Conservation (phyloP, 2,329 filamentous ascomycete species). For the Didymella pomorum region DNA sequence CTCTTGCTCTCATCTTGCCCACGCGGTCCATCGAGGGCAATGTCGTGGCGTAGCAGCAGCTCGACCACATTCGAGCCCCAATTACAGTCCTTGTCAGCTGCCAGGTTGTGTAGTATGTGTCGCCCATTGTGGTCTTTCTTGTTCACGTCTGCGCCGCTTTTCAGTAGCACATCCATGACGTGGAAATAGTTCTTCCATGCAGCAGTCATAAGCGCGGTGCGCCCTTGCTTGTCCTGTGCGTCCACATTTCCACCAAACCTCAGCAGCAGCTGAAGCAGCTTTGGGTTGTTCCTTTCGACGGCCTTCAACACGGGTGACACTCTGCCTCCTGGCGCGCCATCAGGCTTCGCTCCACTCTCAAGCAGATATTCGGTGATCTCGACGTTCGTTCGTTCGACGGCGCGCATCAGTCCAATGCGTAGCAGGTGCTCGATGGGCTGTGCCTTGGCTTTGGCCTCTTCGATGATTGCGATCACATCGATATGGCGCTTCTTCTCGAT, state of each 20-base stretch:
- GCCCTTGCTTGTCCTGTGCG: conserved; percentile 47
- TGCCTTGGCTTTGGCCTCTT: conserved; percentile 42
- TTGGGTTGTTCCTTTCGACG: conserved; percentile 39
- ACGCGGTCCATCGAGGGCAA: conserved; percentile 51
- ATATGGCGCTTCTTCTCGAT: conserved; percentile 44
- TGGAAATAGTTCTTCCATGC: conserved; percentile 47
- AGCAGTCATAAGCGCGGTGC: conserved; percentile 51
- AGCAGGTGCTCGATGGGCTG: conserved; percentile 47
- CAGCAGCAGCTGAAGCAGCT: conserved; percentile 44
- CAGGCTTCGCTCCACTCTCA: conserved; percentile 45
- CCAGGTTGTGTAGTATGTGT: conserved; percentile 50
- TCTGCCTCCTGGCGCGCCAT: conserved; percentile 43
- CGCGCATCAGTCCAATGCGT: conserved; percentile 48
- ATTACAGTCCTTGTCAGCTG: conserved; percentile 54
- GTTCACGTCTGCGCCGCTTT: conserved; percentile 51
- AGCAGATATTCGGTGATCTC: conserved; percentile 45
- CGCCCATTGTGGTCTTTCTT: conserved; percentile 45
- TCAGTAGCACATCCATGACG: conserved; percentile 47
- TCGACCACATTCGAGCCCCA: conserved; percentile 58
- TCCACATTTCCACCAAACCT: conserved; percentile 45
- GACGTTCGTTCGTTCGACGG: conserved; percentile 44
- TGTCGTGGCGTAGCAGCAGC: conserved; percentile 51
- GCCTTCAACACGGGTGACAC: conserved; percentile 44
- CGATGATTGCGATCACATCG: conserved; percentile 48
- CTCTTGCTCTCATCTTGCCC: conserved; percentile 58